These are phyloP conservation scores for Diospyros lotus DNA, from an alignment of 148 eudicot species.

Conservation along the genomic window DNA sequence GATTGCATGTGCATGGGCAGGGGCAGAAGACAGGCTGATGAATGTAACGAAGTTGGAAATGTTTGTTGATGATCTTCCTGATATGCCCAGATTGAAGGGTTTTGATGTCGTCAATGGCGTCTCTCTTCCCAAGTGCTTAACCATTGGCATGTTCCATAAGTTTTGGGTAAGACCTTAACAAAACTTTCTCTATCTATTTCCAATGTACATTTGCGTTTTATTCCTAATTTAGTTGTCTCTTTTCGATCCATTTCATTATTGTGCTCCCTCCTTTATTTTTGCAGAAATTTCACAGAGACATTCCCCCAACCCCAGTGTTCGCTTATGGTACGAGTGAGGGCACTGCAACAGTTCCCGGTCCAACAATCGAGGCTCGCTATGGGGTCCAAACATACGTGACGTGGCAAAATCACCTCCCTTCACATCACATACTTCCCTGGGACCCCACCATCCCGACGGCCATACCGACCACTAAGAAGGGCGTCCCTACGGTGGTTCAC, in stretches of 20 bases:
- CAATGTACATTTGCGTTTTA: neutral
- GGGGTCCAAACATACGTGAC: constrained; percentile 45
- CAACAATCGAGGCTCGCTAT: constrained; percentile 63
- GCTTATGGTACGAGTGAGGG: constrained; percentile 50
- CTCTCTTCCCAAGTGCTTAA: constrained; percentile 25
- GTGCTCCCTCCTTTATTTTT: neutral
- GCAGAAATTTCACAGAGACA: constrained; percentile 71
- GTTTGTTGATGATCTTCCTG: constrained; percentile 61
- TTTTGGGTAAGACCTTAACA: constrained; percentile 38
- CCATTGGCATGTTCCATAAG: constrained; percentile 60
- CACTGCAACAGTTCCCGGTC: constrained; percentile 65
- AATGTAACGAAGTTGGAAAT: constrained; percentile 29
- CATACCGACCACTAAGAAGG: constrained; percentile 28
- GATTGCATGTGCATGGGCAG: no score
- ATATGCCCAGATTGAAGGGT: constrained; percentile 51
- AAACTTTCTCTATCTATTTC: neutral
- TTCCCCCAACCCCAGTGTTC: constrained; percentile 58
- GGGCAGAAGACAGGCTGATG: neutral
- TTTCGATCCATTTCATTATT: neutral
- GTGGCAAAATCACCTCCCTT: constrained; percentile 70
- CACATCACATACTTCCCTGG: constrained; percentile 72
- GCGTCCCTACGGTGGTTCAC: constrained; percentile 75
- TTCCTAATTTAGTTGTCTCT: neutral
- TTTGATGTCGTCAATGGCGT: constrained; percentile 28
- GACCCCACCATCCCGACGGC: constrained; percentile 77